A percentile compares a stretch with the other conserved stretches of the same genome.
These are phyloP conservation scores for Neoboletus brunneissimus DNA, from an alignment of 768 basidiomycete genomes.

Conservation along the genomic window DNA sequence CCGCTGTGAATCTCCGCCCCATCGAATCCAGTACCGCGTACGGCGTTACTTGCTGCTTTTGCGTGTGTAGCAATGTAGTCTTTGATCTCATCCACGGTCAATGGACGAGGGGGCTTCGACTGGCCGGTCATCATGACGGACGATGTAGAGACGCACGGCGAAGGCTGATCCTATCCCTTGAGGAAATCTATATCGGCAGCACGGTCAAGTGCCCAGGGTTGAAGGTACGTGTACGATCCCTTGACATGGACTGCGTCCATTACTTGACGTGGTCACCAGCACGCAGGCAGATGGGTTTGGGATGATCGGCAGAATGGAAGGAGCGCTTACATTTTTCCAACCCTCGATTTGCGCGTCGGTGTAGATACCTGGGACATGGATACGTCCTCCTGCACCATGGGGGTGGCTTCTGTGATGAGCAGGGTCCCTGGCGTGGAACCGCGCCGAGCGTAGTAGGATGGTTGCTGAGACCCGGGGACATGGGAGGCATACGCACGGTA, in stretches of 20 bases:
- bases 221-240: constrained; percentile 44
- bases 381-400: constrained; percentile 44
- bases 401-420: constrained; percentile 57
- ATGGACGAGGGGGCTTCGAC: constrained; percentile 16
- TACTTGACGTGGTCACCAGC: constrained; percentile 35
- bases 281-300: background rate
- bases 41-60: constrained; percentile 34
- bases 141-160: constrained; percentile 36
- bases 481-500: constrained; percentile 35
- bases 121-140: constrained; percentile 21
- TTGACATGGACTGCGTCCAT: constrained; percentile 55
- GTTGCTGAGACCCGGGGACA: constrained; percentile 37
- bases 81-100: constrained; percentile 32
- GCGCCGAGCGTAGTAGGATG: constrained; percentile 51
- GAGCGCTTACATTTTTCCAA: constrained; percentile 44
- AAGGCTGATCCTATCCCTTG: constrained; percentile 25
- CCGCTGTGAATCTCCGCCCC: constrained; percentile 45
- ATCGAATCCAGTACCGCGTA: constrained; percentile 42
- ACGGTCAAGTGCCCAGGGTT: constrained; percentile 59
- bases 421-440: constrained; percentile 48
- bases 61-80: constrained; percentile 30
- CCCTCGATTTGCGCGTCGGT: constrained; percentile 51
- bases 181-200: constrained; percentile 36
- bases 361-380: constrained; percentile 62
- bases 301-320: too few relatives aligned